A percentile compares a stretch with the other conserved stretches of the same genome.
phyloP scores from a whole-genome alignment of 108 stramenopile species.

The Epithemia pelagica region DNA sequence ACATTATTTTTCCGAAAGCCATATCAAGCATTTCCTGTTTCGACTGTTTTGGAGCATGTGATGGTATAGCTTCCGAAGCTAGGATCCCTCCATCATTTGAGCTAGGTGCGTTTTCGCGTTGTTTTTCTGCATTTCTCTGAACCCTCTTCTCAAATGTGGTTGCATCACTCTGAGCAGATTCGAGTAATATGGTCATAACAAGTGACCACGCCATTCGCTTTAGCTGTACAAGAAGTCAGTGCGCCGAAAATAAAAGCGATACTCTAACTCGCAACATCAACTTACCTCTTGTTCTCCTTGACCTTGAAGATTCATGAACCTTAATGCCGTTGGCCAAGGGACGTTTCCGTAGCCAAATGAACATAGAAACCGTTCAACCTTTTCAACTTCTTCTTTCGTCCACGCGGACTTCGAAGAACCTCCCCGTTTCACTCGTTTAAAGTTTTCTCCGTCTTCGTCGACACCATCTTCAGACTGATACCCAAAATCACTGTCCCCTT shows the following conservation, averaged over 20 bases:
- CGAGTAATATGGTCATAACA: slow-evolving; percentile 41
- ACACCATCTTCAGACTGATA: slow-evolving; percentile 13
- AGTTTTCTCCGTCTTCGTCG: slow-evolving; percentile 32
- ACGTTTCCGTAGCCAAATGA: slow-evolving; percentile 43
- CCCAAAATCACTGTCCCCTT: neutral
- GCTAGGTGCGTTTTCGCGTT: slow-evolving; percentile 9
- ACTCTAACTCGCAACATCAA: neutral
- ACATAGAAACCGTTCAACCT: slow-evolving; percentile 32
- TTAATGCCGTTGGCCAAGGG: neutral
- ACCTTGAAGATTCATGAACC: neutral
- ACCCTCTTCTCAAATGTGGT: slow-evolving; percentile 24
- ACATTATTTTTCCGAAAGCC: slow-evolving; percentile 24
- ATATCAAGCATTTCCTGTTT: slow-evolving; percentile 4
- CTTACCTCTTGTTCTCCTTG: neutral
- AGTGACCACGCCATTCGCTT: slow-evolving; percentile 72
- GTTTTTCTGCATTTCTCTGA: slow-evolving; percentile 27
- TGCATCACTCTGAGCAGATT: slow-evolving; percentile 53
- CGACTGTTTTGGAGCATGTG: neutral
- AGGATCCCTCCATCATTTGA: slow-evolving; percentile 26
- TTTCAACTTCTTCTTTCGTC: slow-evolving; percentile 44
- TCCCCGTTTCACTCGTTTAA: slow-evolving; percentile 44
- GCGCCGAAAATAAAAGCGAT: neutral
- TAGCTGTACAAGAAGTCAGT: slow-evolving; percentile 23
- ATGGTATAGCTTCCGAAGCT: slow-evolving; percentile 4
- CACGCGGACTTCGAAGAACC: slow-evolving; percentile 35